A percentile compares a stretch with the other conserved stretches of the same genome.
Conservation (phyloP, 352 stramenopile genomes). For the Globisporangium emineosum region DNA sequence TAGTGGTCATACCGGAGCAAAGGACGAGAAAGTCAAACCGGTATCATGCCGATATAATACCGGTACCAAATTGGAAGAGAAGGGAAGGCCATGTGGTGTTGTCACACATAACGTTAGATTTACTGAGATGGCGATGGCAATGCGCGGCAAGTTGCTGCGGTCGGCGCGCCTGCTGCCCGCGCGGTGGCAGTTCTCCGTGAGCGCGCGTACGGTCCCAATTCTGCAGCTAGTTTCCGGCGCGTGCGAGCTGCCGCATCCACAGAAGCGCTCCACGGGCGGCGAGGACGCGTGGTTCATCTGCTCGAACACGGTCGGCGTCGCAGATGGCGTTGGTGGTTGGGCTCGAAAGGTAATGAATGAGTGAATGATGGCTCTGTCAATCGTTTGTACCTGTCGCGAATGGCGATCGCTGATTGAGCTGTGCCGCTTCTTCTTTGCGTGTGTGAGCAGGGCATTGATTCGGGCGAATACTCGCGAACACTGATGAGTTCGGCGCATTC, state of each 20-base stretch:
- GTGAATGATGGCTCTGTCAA: neutral
- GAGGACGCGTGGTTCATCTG: conserved; percentile 87
- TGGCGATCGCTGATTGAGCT: neutral
- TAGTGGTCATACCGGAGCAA: too few species aligned
- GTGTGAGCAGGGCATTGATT: conserved; percentile 65
- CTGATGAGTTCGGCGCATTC: conserved; percentile 62
- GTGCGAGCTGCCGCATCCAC: conserved; percentile 77
- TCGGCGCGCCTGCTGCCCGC: conserved; percentile 5
- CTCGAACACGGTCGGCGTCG: conserved; percentile 74
- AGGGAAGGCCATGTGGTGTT: neutral
- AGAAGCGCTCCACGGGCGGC: conserved; percentile 79
- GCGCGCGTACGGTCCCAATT: conserved; percentile 20
- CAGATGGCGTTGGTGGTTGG: conserved; percentile 86
- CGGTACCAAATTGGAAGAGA: neutral
- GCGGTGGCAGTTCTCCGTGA: conserved; percentile 17
- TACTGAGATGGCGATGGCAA: conserved; percentile 9
- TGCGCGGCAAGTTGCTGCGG: conserved; percentile 3
- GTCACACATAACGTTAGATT: neutral
- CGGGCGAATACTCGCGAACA: conserved; percentile 83
- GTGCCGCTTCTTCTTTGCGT: neutral
- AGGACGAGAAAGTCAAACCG: too few species aligned
- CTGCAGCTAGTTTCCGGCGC: conserved; percentile 59
- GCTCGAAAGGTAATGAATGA: conserved; percentile 54
- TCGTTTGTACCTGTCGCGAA: neutral
- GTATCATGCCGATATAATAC: neutral